A percentile compares a stretch with the other conserved stretches of the same genome.
Evolutionary conservation across 345 rosid species (phyloP).

Genomic region (Rhizophora mangle): DNA sequence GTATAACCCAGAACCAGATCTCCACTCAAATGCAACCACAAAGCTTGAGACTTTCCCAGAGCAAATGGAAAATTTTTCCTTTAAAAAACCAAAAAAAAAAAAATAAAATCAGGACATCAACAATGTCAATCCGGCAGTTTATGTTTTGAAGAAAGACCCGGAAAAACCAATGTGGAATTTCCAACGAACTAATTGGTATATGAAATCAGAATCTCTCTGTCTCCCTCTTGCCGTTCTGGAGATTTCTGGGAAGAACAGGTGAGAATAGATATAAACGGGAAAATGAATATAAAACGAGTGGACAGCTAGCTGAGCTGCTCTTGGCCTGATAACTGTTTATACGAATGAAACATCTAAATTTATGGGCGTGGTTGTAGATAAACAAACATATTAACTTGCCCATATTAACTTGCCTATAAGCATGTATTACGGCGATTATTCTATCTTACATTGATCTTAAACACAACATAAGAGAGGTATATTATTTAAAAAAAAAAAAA

Average conservation of each 20-base stretch:
- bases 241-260: slow-evolving; percentile 29
- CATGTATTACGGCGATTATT: too few relatives aligned
- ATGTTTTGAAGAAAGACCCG: background rate
- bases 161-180: slow-evolving; percentile 20
- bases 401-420: too few relatives aligned
- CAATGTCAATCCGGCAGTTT: background rate
- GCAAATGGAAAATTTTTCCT: background rate
- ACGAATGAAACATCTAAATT: too few relatives aligned
- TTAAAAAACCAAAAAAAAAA: background rate
- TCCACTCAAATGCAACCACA: slow-evolving; percentile 8
- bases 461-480: too few relatives aligned
- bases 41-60: background rate
- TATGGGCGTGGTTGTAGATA: too few relatives aligned
- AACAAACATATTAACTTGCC: too few relatives aligned
- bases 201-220: slow-evolving; percentile 22
- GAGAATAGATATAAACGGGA: background rate
- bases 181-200: slow-evolving; percentile 8
- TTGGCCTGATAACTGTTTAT: too few relatives aligned
- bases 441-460: too few relatives aligned
- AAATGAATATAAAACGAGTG: slow-evolving; percentile 43
- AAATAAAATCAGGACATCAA: background rate
- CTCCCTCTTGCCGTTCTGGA: slow-evolving; percentile 37
- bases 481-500: too few relatives aligned
- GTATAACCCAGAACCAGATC: slow-evolving; percentile 23
- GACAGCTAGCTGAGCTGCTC: slow-evolving; percentile 54